A percentile compares a stretch with the other conserved stretches of the same genome.
These are phyloP conservation scores for Boletus bicolor DNA, from an alignment of 768 basidiomycete species.

Conservation along the genomic window DNA sequence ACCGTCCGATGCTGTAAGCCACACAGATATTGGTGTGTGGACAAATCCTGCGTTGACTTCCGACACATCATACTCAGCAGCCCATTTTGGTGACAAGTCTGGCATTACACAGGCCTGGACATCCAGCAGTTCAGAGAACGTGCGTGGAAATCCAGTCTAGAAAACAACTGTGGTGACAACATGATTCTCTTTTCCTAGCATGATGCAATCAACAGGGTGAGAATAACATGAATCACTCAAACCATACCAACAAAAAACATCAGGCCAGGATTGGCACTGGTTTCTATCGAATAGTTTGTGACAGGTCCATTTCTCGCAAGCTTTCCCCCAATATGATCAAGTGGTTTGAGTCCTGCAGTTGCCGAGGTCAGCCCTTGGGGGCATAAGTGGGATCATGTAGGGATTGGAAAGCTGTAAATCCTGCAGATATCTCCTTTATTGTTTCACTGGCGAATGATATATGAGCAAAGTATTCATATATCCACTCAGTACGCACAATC, in stretches of 20 bases:
- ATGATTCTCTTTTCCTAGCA: neutral
- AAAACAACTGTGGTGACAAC: conserved; percentile 1
- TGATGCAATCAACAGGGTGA: neutral
- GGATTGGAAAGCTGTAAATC: conserved; percentile 19
- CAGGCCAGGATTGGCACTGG: neutral
- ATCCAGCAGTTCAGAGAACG: neutral
- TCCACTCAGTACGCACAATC: conserved; percentile 1
- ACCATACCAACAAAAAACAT: neutral
- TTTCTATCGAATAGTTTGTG: conserved; percentile 3
- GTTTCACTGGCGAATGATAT: conserved; percentile 15
- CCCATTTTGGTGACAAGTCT: conserved; percentile 4
- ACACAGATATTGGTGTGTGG: neutral
- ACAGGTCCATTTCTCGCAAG: neutral
- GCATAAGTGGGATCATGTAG: neutral
- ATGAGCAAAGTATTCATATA: conserved; percentile 20
- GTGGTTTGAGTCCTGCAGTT: neutral
- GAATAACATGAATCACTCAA: neutral
- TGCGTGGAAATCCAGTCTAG: conserved; percentile 11
- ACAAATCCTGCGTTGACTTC: too few relatives aligned
- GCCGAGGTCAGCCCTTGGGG: neutral
- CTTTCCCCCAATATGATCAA: too few relatives aligned
- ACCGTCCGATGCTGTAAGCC: too few relatives aligned
- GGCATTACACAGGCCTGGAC: neutral
- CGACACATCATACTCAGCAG: neutral
- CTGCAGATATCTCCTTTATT: conserved; percentile 11